These are phyloP conservation scores for Chrysopogon serrulatus DNA, from an alignment of 176 grass and related monocot species.

Conservation along the genomic window DNA sequence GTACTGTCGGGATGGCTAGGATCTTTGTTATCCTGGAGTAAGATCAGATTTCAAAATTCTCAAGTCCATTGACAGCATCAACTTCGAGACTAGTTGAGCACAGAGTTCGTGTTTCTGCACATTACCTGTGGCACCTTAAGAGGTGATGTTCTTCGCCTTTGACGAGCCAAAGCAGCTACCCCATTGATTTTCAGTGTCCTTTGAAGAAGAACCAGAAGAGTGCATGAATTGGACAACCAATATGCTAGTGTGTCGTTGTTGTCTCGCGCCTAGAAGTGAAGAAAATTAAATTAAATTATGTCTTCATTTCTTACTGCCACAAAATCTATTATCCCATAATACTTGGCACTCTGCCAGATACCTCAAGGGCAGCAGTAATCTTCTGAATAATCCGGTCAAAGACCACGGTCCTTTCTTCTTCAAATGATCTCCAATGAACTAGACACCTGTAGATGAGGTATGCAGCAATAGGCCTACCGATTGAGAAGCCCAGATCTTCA, in stretches of 20 bases:
- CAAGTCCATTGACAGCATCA: background rate
- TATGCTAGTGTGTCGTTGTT: slow-evolving; percentile 55
- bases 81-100: background rate
- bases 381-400: slow-evolving; percentile 63
- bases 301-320: background rate
- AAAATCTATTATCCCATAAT: background rate
- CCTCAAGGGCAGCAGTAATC: slow-evolving; percentile 46
- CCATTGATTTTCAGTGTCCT: slow-evolving; percentile 51
- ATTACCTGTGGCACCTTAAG: slow-evolving; percentile 35
- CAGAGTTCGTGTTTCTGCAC: background rate
- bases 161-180: slow-evolving; percentile 38
- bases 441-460: slow-evolving; percentile 56
- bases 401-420: slow-evolving; percentile 50
- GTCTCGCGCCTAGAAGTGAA: slow-evolving; percentile 31
- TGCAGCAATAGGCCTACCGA: slow-evolving; percentile 42
- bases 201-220: slow-evolving; percentile 56
- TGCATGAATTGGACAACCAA: slow-evolving; percentile 71
- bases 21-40: slow-evolving; percentile 33
- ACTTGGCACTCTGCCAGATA: background rate
- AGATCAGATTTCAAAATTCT: background rate
- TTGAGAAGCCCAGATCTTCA: slow-evolving; percentile 69
- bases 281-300: background rate
- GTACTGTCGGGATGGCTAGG: slow-evolving; percentile 27
- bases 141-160: slow-evolving; percentile 45
- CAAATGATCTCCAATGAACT: slow-evolving; percentile 67